Evolutionary conservation across 768 basidiomycete genomes (phyloP).

Genomic region (Phaeotremella skinneri): DNA sequence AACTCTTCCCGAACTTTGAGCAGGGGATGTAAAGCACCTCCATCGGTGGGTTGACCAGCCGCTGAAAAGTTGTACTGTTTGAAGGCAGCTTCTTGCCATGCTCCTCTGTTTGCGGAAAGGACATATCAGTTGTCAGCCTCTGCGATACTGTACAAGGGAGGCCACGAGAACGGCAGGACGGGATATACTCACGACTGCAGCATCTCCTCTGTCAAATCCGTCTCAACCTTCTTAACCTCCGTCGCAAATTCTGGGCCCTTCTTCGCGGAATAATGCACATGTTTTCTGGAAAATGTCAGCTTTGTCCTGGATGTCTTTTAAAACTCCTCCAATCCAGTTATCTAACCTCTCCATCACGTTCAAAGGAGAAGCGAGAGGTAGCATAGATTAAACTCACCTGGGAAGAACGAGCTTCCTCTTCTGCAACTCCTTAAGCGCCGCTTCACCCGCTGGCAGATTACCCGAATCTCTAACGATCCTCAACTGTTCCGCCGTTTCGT

Average conservation of each 20-base stretch:
- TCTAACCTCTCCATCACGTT: too few relatives aligned
- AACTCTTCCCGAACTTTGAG: conserved; percentile 98
- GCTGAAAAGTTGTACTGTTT: conserved; percentile 99
- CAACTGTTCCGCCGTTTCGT: conserved; percentile 72
- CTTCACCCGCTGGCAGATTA: conserved; percentile 71
- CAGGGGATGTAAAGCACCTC: conserved; percentile 91
- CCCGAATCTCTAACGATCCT: conserved; percentile 71
- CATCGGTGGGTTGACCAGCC: conserved; percentile 80
- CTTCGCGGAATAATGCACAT: conserved; percentile 85
- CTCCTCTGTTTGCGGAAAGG: conserved; percentile 64
- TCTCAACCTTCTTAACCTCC: conserved; percentile 87
- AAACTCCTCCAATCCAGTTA: too few relatives aligned
- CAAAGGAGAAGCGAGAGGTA: too few relatives aligned
- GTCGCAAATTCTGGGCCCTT: conserved; percentile 87
- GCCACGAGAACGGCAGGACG: neutral
- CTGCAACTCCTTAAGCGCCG: conserved; percentile 75
- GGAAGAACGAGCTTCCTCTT: conserved; percentile 86
- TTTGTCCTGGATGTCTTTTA: too few relatives aligned
- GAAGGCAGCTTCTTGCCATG: conserved; percentile 89
- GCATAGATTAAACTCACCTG: conserved; percentile 58
- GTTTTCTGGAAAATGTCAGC: too few relatives aligned
- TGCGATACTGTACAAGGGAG: neutral
- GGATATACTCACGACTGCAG: conserved; percentile 69
- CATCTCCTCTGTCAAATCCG: conserved; percentile 95
- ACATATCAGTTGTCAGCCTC: conserved; percentile 14